Conservation (phyloP, 306 rosid species). For the Dryas alaskensis region DNA sequence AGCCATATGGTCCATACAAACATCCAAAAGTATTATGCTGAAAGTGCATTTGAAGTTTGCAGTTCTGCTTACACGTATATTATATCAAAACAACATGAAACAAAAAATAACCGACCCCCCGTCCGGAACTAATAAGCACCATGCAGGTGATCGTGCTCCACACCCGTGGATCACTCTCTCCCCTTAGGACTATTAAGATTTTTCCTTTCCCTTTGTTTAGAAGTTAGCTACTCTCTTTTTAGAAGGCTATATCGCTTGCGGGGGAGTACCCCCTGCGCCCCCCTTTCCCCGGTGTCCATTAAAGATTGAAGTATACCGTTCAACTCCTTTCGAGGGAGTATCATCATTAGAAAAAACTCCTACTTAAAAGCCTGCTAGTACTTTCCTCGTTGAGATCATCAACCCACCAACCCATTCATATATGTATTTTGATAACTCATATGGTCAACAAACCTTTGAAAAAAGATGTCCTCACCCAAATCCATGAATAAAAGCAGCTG, state of each 20-base stretch:
- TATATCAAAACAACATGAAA: background rate
- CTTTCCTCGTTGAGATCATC: background rate
- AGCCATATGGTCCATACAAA: conserved; percentile 6
- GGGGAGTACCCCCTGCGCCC: no score
- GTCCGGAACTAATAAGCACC: no score
- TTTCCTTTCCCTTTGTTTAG: no score
- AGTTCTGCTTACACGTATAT: background rate
- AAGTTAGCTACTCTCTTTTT: no score
- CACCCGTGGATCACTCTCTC: no score
- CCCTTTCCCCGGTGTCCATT: no score
- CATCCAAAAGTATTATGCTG: background rate
- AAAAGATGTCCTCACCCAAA: background rate
- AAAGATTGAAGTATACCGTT: no score
- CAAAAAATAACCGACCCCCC: background rate
- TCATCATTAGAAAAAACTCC: background rate
- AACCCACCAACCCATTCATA: background rate
- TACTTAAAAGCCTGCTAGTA: background rate
- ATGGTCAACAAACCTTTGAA: background rate
- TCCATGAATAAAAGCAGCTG: background rate
- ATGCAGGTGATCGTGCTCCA: no score
- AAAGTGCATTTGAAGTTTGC: background rate
- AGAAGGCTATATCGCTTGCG: no score
- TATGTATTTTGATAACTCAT: background rate
- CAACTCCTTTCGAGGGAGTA: no score
- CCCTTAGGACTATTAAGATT: no score